A percentile compares a stretch with the other conserved stretches of the same genome.
Evolutionary conservation across 352 stramenopile genomes (phyloP).

Genomic region (Blastocystis sp.): DNA sequence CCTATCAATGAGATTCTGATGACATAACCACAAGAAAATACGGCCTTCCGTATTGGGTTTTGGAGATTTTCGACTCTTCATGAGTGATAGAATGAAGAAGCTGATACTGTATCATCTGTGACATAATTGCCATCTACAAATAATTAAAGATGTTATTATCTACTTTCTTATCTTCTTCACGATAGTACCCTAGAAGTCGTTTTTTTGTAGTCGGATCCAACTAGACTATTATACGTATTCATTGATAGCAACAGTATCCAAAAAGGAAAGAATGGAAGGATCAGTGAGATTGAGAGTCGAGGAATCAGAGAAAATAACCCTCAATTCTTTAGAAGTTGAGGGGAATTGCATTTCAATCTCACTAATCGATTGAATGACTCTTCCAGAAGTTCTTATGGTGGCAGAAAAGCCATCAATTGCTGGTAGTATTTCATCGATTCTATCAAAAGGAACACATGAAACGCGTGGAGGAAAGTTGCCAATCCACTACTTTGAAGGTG

Average conservation of each 20-base stretch:
- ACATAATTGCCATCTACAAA: constrained; percentile 24
- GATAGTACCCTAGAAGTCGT: not conserved
- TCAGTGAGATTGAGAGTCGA: not conserved
- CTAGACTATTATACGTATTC: not conserved
- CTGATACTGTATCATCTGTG: not conserved
- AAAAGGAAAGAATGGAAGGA: not conserved
- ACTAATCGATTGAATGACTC: constrained; percentile 28
- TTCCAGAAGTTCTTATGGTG: constrained; percentile 75
- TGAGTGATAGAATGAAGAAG: not conserved
- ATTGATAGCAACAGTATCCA: not conserved
- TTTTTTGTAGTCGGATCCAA: not conserved
- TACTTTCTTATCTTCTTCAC: constrained; percentile 7
- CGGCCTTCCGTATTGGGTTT: constrained; percentile 34
- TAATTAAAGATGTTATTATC: not conserved
- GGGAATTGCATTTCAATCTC: not conserved
- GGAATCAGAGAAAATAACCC: not conserved
- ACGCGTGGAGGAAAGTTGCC: constrained; percentile 72
- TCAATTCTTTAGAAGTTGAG: not conserved
- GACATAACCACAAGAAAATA: not conserved
- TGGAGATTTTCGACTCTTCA: not conserved
- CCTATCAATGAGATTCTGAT: not conserved
- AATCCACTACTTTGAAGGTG: constrained; percentile 74
- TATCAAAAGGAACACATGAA: constrained; percentile 69
- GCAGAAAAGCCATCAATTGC: constrained; percentile 78
- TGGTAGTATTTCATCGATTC: constrained; percentile 74